Evolutionary conservation across 192 early-diverging fungal genomes (phyloP).

Genomic region (Cladochytrium replicatum): DNA sequence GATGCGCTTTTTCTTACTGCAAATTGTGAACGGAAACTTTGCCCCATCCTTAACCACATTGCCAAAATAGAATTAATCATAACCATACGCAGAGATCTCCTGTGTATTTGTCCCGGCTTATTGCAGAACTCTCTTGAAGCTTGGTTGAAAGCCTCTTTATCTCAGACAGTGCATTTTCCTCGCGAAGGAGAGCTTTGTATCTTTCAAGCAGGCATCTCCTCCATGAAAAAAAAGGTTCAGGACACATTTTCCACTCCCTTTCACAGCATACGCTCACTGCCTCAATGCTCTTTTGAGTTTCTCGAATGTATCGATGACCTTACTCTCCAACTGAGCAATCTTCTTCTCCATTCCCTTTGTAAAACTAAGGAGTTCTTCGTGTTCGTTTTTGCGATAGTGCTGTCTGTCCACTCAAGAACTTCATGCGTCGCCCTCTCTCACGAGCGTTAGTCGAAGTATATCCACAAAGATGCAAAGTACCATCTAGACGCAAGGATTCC

Average conservation of each 20-base stretch:
- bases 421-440: slow-evolving; percentile 8
- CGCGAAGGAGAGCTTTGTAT: slow-evolving; percentile 26
- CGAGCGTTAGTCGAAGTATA: background rate
- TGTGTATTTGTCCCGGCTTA: slow-evolving; percentile 19
- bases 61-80: too few species aligned
- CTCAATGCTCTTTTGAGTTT: slow-evolving; percentile 4
- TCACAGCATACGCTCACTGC: background rate
- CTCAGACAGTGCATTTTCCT: slow-evolving; percentile 20
- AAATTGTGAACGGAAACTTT: slow-evolving; percentile 24
- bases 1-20: slow-evolving; percentile 13
- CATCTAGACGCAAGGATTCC: slow-evolving; percentile 13
- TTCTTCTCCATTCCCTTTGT: slow-evolving; percentile 7
- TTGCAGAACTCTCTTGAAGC: slow-evolving; percentile 19
- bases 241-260: background rate
- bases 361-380: slow-evolving; percentile 5
- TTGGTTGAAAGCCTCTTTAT: slow-evolving; percentile 23
- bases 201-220: slow-evolving; percentile 31
- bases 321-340: slow-evolving; percentile 10
- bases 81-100: slow-evolving; percentile 22
- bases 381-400: slow-evolving; percentile 1
- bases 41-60: background rate
- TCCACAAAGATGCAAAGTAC: background rate
- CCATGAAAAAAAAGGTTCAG: slow-evolving; percentile 1
- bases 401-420: slow-evolving; percentile 1
- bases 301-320: slow-evolving; percentile 7